Base-by-base conservation (phyloP, 2,329 filamentous ascomycete species). In the Alternaria sp. region DNA sequence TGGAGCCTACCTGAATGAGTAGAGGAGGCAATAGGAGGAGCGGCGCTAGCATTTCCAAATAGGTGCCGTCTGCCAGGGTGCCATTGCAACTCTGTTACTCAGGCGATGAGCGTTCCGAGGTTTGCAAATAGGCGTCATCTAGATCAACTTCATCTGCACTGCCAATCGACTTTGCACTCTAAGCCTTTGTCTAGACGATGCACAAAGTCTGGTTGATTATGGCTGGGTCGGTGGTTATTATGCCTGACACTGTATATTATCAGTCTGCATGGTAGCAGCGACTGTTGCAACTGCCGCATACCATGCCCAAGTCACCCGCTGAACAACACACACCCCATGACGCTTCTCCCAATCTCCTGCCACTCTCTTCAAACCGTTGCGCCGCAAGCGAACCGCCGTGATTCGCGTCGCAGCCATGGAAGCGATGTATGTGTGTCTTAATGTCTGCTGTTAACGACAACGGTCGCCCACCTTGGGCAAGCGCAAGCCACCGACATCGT, bases 401-500 rank as follows among this genome's bases (percentile, higher is more conserved):
- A 48, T 48, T 34, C 46, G 46, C 14, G 46, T 34, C 46, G 46
- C 46, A 32, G 30, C 46, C 46, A 34, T 36, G 18, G 46, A 20
- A 36, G 46, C 46, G 30, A 36, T 49, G 30, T 22, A 28, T 22
- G 57, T 62, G 58, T 61, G 48, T 60, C 61, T 61, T 36, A 28
- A 54, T 34, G 26, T 49, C 43, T 64, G 58, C 56, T 57, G 47
- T 34, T 20, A 48, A 48, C 46, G 30, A 48, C 30, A 48, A 48
- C 46, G 12, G 46, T 46, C 55, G 51, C 48, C 49, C 51, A 38
- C 53, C 12, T 43, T 34, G 44, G 60, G 53, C 62, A 68, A 66
- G 66, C 65, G 62, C 54, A 65, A 54, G 65, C 63, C 63, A 65
- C 65, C 62, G 47, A 61, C 59, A 38, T 42, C 62, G 61, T 61